A percentile compares a stretch with the other conserved stretches of the same genome.
Conservation (phyloP, 2,329 filamentous ascomycete species). For the Xylariaceae sp. region DNA sequence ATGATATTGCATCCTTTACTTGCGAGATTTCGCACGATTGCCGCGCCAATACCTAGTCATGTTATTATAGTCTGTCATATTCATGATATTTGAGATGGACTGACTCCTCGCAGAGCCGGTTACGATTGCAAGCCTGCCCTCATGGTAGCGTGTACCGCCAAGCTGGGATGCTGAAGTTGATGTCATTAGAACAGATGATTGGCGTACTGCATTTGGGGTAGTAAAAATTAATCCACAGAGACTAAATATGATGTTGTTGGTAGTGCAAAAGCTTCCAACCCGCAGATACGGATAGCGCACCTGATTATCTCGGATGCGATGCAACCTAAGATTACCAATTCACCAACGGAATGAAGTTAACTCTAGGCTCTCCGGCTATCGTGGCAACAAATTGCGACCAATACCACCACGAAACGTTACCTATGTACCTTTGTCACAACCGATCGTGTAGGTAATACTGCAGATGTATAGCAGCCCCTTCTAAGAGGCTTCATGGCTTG, state of each 20-base stretch:
- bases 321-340: neutral
- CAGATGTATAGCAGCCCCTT: neutral
- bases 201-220: neutral
- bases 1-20: conserved; percentile 63
- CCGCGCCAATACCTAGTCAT: conserved; percentile 59
- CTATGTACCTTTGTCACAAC: conserved; percentile 1
- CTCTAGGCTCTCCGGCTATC: neutral
- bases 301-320: no score
- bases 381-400: neutral
- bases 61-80: conserved; percentile 2
- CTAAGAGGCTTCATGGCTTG: neutral
- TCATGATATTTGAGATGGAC: conserved; percentile 8
- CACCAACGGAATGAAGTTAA: neutral
- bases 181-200: neutral
- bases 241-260: neutral
- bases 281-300: neutral
- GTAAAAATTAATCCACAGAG: neutral
- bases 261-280: neutral
- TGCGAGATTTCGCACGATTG: conserved; percentile 60
- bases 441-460: neutral
- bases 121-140: conserved; percentile 54
- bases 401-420: neutral
- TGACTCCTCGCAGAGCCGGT: conserved; percentile 55
- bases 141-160: conserved; percentile 28
- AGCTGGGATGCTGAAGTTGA: neutral